phyloP scores from a whole-genome alignment of 345 rosid genomes.

The Dipteronia sinensis region DNA sequence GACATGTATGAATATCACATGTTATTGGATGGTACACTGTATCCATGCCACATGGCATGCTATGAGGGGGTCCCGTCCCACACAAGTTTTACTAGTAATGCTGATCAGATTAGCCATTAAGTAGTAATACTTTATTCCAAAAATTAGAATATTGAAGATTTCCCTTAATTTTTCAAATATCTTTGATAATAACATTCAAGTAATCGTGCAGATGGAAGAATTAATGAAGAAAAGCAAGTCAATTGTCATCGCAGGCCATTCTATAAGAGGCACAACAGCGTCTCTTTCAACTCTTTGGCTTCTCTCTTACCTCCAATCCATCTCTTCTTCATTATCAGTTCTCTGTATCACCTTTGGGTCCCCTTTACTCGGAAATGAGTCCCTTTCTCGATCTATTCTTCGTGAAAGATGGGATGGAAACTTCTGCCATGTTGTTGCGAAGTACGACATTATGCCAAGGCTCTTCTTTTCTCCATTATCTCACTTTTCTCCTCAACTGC shows the following conservation, averaged over 20 bases:
- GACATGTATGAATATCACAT: too few relatives aligned
- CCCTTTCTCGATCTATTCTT: slow-evolving; percentile 62
- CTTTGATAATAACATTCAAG: background rate
- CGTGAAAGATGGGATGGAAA: slow-evolving; percentile 62
- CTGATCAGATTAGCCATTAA: background rate
- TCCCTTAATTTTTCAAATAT: background rate
- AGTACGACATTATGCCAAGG: slow-evolving; percentile 57
- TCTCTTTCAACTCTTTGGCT: slow-evolving; percentile 78
- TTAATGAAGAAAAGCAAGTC: slow-evolving; percentile 38
- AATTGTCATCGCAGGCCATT: slow-evolving; percentile 79
- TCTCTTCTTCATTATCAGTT: slow-evolving; percentile 30
- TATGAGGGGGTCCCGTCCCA: background rate
- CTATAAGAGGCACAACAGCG: slow-evolving; percentile 78
- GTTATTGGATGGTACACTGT: too few relatives aligned
- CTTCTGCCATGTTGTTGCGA: slow-evolving; percentile 70
- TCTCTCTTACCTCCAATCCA: slow-evolving; percentile 46
- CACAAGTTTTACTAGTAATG: background rate
- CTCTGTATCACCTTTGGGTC: slow-evolving; percentile 84
- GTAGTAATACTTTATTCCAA: background rate
- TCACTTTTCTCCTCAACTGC: slow-evolving; percentile 28
- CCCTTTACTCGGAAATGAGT: slow-evolving; percentile 68
- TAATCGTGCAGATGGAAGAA: slow-evolving; percentile 38
- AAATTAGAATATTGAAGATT: background rate
- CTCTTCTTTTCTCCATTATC: slow-evolving; percentile 41
- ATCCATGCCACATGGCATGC: background rate